Percentiles rank a stretch among this genome's conserved stretches.
Evolutionary conservation across 305 asterid genomes (phyloP).

Genomic region (Fraxinus latifolia): DNA sequence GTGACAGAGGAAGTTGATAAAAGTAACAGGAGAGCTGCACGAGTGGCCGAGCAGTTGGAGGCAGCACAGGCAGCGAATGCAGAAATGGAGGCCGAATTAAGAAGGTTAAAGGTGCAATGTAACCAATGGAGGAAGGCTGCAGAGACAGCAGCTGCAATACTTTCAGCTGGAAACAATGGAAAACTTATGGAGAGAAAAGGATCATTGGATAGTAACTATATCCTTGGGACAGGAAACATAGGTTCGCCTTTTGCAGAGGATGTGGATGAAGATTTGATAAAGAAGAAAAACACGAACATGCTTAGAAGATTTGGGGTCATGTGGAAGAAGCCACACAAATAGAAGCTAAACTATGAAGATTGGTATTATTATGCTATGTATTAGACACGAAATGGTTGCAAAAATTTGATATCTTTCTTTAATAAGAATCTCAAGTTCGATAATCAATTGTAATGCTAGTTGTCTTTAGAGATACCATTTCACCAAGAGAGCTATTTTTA

Average conservation of each 20-base stretch:
- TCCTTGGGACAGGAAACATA: conserved; percentile 35
- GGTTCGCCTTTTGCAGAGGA: conserved; percentile 41
- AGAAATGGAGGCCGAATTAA: conserved; percentile 61
- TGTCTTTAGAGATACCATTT: not conserved
- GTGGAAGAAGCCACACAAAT: conserved; percentile 62
- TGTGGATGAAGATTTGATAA: conserved; percentile 46
- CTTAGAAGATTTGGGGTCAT: conserved; percentile 55
- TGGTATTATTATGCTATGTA: not conserved
- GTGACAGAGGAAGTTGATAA: conserved; percentile 51
- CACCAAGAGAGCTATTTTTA: not conserved
- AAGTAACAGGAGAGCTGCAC: conserved; percentile 35
- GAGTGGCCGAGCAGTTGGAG: conserved; percentile 52
- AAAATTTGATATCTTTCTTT: not conserved
- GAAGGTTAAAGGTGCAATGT: conserved; percentile 62
- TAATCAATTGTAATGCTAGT: not conserved
- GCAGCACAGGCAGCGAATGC: conserved; percentile 46
- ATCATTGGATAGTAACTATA: conserved; percentile 49
- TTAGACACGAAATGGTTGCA: not conserved
- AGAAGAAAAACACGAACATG: conserved; percentile 59
- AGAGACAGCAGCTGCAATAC: conserved; percentile 64
- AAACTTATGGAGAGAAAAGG: conserved; percentile 46
- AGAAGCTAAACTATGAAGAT: conserved; percentile 12
- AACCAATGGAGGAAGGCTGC: conserved; percentile 84
- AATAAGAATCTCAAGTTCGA: not conserved
- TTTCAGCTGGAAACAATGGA: conserved; percentile 49